Percentiles rank a stretch among this genome's conserved stretches.
Evolutionary conservation across 257 asterid genomes (phyloP).

Genomic region (Leptodermis oblonga): DNA sequence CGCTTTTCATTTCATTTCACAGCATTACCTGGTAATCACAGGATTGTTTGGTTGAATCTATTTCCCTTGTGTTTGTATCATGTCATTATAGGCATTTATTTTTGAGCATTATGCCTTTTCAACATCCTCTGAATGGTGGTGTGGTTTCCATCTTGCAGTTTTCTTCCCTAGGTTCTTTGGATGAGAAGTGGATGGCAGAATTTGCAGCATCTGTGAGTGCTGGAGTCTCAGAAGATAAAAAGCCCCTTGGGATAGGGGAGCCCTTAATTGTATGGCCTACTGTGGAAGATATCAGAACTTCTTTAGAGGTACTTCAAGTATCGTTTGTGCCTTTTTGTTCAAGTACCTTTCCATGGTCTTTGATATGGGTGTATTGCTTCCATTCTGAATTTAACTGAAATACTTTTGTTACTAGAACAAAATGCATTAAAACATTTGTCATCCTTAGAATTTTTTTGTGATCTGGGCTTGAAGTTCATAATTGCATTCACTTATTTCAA

Average conservation of each 20-base stretch:
- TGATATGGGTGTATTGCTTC: neutral
- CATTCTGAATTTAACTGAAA: neutral
- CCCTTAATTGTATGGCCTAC: constrained; percentile 86
- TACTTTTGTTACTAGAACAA: neutral
- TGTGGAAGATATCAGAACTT: constrained; percentile 85
- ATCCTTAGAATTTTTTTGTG: neutral
- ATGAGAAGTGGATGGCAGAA: constrained; percentile 97
- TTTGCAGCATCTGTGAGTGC: constrained; percentile 81
- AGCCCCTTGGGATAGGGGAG: constrained; percentile 77
- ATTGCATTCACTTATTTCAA: neutral
- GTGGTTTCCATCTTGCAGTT: constrained; percentile 49
- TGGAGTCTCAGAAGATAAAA: constrained; percentile 67
- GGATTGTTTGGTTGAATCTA: neutral
- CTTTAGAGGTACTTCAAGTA: constrained; percentile 65
- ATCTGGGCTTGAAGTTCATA: neutral
- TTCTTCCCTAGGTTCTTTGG: constrained; percentile 93
- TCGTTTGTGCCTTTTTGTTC: neutral
- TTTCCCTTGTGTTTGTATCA: neutral
- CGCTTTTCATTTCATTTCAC: neutral
- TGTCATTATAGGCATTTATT: too few species aligned
- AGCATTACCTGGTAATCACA: neutral
- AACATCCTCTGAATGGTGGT: constrained; percentile 2
- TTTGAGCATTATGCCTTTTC: too few species aligned
- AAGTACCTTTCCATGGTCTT: neutral
- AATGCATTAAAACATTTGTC: neutral